Evolutionary conservation across 208 protist species (phyloP).

Genomic region (Leishmania braziliensis): DNA sequence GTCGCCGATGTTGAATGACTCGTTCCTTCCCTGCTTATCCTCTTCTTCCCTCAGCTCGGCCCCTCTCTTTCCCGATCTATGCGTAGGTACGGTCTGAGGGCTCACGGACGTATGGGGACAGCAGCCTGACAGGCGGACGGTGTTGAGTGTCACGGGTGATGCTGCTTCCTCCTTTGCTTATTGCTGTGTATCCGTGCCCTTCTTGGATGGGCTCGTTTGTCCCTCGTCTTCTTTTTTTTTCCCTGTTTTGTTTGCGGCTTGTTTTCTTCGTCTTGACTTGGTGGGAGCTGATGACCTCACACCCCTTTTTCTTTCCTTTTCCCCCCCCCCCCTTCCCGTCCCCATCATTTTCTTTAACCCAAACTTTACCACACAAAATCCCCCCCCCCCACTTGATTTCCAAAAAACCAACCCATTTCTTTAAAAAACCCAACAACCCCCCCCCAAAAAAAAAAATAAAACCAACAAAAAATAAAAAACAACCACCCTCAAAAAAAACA

Average conservation of each 20-base stretch:
- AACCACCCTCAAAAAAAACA: too few species aligned
- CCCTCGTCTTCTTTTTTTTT: constrained; percentile 3
- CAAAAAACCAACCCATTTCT: too few species aligned
- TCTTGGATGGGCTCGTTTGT: background rate
- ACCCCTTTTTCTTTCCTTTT: background rate
- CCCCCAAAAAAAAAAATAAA: too few species aligned
- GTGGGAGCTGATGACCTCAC: background rate
- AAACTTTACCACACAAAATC: too few species aligned
- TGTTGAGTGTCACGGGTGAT: background rate
- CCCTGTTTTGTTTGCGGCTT: background rate
- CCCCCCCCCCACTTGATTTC: background rate
- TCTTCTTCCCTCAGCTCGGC: background rate
- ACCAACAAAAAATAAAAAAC: too few species aligned
- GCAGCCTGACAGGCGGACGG: background rate
- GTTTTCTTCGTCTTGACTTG: background rate
- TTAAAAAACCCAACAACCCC: too few species aligned
- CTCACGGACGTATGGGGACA: background rate
- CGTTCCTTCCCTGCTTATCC: constrained; percentile 2
- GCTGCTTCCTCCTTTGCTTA: background rate
- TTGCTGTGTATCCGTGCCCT: background rate
- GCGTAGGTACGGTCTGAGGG: background rate
- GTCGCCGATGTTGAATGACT: background rate
- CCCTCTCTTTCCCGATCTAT: background rate
- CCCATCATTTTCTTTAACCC: too few species aligned
- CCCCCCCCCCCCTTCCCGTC: too few species aligned